Base-by-base conservation (phyloP, 371 early-diverging fungal genomes). In the Lichtheimia hyalospora region DNA sequence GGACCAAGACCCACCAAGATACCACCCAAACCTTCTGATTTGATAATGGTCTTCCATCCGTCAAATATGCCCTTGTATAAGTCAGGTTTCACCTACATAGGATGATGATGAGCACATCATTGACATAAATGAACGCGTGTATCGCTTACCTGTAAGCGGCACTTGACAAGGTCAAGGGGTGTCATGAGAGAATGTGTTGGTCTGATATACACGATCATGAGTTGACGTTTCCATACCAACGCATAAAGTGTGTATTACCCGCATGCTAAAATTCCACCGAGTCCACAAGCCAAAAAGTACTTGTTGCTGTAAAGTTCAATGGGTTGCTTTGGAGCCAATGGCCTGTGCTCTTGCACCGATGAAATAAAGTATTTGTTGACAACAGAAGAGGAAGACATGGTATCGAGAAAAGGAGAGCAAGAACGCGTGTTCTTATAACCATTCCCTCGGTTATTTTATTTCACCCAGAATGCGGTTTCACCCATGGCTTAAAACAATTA, bases 1-100 rank as follows among this genome's bases (percentile, higher is more conserved):
- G 95, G 94, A 12, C 82, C 84, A 14, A 84, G 77, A 34, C 95
- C 95, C 24, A 88, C 92, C 62, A 80, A 86, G 42, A 94, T 61
- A 28, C 89, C 93, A 55, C 79, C 69, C 50, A 86, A 40, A 24
- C 95, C 95, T 78, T 92, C 79, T 79, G 86, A 70, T 84, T 77
- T 74, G 42, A 75, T 62, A 56, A 92, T 86, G 62, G 74, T 78
- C 53, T 75, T 70, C 79, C 89, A 80, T 56, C 88, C 90, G 62
- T 77, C 68, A 62, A 88, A 71, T 59, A 89, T 73, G 42, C 89
- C 84, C 44, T 67, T 84, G 90, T 91, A 91, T 53, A 86, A 71
- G 55, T 66, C 69, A 61, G 86, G 82, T 67, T 81, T 69, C 54
- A 85, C 77, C 62, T 61, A 48, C 5, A 39, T 0, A 14, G 0